Base-by-base conservation (phyloP, 192 early-diverging fungal genomes). In the Dissophora ornata region DNA sequence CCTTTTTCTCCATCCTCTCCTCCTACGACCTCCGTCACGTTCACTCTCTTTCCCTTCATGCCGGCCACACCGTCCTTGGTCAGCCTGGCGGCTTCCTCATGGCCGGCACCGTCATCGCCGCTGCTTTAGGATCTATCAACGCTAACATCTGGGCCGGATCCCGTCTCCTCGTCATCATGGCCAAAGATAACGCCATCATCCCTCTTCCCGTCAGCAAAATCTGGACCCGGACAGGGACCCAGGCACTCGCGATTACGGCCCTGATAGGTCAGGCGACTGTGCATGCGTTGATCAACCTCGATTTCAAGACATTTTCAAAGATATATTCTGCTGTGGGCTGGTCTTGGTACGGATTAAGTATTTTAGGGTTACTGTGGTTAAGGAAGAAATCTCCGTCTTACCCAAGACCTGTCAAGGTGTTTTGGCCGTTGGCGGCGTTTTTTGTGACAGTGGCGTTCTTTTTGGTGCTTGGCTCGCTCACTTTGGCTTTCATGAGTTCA, bases 81-180 rank as follows among this genome's bases (percentile, higher is more conserved):
- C 51, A 53, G 40, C 63, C 64, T 1, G 73, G 73, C 12, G 73
- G 73, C 0, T 67, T 77, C 25, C 29, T 77, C 0, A 77, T 77
- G 73, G 73, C 73, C 0, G 63, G 63, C 0, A 77, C 73, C 0
- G 73, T 77, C 5, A 33, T 77, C 12, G 73, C 73, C 5, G 67
- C 73, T 2, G 73, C 79, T 21, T 41, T 80, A 3, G 79, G 79
- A 29, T 85, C 90, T 3, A 88, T 91, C 71, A 90, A 90, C n/a
- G 81, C 84, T 49, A 73, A 81, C 25, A 80, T 87, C 36, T 87
- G 69, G 74, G 86, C 87, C 0, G 90, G 88, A 22, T 91, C 79
- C 0, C 63, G 79, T 6, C 24, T 80, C 0, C 26, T 80, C n/a
- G 61, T 74, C 10, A 73, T 73, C 24, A 68, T 73, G 40, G 79